Percentiles rank a stretch among this genome's conserved stretches.
Conservation (phyloP, 345 rosid species). For the Trapa incisa region DNA sequence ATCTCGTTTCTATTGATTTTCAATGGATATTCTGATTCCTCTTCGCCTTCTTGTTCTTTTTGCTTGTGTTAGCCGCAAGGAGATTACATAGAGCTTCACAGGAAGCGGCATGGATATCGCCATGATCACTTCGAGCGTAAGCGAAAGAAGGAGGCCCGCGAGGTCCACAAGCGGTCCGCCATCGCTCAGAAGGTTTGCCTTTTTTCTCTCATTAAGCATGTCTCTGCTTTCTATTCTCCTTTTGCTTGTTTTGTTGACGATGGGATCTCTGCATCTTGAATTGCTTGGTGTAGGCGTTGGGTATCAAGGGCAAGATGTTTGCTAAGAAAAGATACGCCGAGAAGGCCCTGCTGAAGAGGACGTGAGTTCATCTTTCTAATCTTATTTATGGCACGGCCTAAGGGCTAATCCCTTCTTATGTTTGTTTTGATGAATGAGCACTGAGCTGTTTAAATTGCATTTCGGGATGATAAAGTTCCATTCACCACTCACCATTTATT, state of each 20-base stretch:
- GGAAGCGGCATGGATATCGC: slow-evolving; percentile 76
- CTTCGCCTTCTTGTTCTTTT: background rate
- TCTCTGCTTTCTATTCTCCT: background rate
- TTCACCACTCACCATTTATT: background rate
- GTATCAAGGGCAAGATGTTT: slow-evolving; percentile 72
- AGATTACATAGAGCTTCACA: slow-evolving; percentile 71
- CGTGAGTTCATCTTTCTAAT: slow-evolving; percentile 27
- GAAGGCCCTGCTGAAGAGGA: slow-evolving; percentile 71
- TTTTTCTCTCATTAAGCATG: background rate
- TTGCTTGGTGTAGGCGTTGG: slow-evolving; percentile 29
- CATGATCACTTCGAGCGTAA: slow-evolving; percentile 64
- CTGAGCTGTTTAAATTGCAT: background rate
- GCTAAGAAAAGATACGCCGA: slow-evolving; percentile 61
- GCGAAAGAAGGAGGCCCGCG: slow-evolving; percentile 95
- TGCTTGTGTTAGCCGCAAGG: slow-evolving; percentile 66
- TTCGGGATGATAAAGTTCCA: background rate
- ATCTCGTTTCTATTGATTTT: background rate
- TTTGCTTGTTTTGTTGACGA: background rate
- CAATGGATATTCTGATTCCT: background rate
- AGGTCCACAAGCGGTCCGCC: slow-evolving; percentile 60
- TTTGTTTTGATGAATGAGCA: background rate
- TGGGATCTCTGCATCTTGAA: background rate
- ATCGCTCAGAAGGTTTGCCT: slow-evolving; percentile 46
- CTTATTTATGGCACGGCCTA: background rate
- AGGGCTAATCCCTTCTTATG: background rate